Evolutionary conservation across 805 yeast species (phyloP).

Genomic region (Monosporozyma solicola): DNA sequence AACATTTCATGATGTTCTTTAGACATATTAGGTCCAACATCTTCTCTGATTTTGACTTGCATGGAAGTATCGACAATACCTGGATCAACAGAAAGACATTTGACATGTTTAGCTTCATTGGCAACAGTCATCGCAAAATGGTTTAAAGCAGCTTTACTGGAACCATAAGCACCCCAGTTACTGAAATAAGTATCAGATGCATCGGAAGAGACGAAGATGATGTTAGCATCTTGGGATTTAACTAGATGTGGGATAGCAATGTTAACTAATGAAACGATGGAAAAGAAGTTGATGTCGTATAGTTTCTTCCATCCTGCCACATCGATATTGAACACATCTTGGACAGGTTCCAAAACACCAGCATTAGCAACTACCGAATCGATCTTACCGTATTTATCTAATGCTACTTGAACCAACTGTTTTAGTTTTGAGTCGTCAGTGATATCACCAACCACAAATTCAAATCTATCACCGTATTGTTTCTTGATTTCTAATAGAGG

Average conservation of each 20-base stretch:
- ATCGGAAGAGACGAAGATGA: conserved; percentile 78
- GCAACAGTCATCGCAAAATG: conserved; percentile 62
- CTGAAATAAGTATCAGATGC: conserved; percentile 47
- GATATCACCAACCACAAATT: conserved; percentile 53
- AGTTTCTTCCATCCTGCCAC: conserved; percentile 51
- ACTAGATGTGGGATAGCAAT: conserved; percentile 49
- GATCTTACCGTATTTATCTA: conserved; percentile 45
- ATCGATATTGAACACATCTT: conserved; percentile 34
- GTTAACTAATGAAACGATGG: conserved; percentile 53
- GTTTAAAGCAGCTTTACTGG: conserved; percentile 84
- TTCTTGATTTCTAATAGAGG: conserved; percentile 37
- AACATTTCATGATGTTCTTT: conserved; percentile 52
- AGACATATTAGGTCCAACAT: conserved; percentile 48
- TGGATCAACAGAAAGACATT: conserved; percentile 70
- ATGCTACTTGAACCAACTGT: conserved; percentile 38
- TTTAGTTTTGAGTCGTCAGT: conserved; percentile 31
- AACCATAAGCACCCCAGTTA: conserved; percentile 84
- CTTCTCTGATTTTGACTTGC: conserved; percentile 72
- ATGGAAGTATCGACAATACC: conserved; percentile 88
- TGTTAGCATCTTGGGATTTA: conserved; percentile 45
- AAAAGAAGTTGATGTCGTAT: conserved; percentile 72
- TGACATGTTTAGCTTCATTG: conserved; percentile 48
- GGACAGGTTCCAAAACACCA: conserved; percentile 76
- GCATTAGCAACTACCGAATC: conserved; percentile 72
- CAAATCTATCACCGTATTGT: conserved; percentile 45